Percentiles rank a stretch among this genome's conserved stretches.
Evolutionary conservation across 371 early-diverging fungal genomes (phyloP).

Genomic region (Mucor indicus): DNA sequence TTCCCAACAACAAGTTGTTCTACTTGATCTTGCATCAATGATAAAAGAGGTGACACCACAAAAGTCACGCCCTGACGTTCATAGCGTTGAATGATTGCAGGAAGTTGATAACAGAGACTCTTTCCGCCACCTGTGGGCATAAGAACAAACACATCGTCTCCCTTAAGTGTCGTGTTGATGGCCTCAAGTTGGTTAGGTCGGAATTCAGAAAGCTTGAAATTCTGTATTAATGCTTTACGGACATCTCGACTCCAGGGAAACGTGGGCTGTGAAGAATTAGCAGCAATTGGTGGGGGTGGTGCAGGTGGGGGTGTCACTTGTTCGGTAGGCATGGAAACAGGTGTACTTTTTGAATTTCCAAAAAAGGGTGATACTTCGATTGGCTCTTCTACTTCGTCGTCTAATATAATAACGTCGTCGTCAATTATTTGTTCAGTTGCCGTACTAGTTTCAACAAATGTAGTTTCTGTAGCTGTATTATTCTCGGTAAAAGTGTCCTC

Average conservation of each 20-base stretch:
- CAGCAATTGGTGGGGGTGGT: not conserved
- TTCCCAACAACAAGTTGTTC: conserved; percentile 67
- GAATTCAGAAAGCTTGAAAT: conserved; percentile 83
- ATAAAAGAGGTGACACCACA: conserved; percentile 96
- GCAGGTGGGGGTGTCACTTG: not conserved
- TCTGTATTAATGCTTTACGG: conserved; percentile 60
- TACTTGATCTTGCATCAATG: conserved; percentile 99
- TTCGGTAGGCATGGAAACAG: not conserved
- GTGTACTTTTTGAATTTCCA: not conserved
- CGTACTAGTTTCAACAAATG: too few relatives aligned
- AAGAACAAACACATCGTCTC: conserved; percentile 95
- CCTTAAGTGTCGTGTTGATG: conserved; percentile 86
- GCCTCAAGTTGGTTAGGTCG: conserved; percentile 93
- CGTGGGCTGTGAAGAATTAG: conserved; percentile 1
- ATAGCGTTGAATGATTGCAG: conserved; percentile 70
- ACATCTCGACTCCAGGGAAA: conserved; percentile 84
- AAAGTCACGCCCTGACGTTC: conserved; percentile 79
- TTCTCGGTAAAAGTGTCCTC: too few relatives aligned
- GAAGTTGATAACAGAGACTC: conserved; percentile 97
- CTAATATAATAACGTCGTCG: not conserved
- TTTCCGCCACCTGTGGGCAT: conserved; percentile 99
- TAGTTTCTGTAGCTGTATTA: too few relatives aligned
- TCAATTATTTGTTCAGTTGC: not conserved
- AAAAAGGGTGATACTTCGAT: conserved; percentile 7
- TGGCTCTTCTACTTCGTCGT: not conserved